Evolutionary conservation across 352 stramenopile genomes (phyloP).

Genomic region (Globisporangium nodosum): DNA sequence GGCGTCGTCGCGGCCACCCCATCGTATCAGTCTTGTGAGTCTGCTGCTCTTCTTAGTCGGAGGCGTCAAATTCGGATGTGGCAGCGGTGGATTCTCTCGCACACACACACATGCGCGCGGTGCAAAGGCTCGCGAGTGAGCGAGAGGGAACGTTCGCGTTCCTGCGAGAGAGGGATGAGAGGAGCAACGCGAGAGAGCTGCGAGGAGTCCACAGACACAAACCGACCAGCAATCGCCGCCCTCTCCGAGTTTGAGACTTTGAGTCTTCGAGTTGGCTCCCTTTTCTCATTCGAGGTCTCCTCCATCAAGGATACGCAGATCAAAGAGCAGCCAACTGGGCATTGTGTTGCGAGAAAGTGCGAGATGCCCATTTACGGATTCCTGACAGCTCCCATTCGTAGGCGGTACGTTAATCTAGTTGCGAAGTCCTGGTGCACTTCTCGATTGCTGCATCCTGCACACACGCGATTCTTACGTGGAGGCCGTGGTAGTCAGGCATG

Average conservation of each 20-base stretch:
- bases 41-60: neutral
- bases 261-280: neutral
- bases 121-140: neutral
- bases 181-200: neutral
- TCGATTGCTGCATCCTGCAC: too few relatives aligned
- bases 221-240: neutral
- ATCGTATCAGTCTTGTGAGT: slow-evolving; percentile 4
- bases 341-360: too few relatives aligned
- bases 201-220: neutral
- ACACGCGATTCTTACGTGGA: too few relatives aligned
- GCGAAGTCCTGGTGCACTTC: too few relatives aligned
- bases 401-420: too few relatives aligned
- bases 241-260: neutral
- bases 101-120: neutral
- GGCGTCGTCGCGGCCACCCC: slow-evolving; percentile 15
- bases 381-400: too few relatives aligned
- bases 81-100: slow-evolving; percentile 3
- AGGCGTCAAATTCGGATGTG: slow-evolving; percentile 12
- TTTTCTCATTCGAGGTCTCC: too few relatives aligned
- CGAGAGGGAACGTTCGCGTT: neutral
- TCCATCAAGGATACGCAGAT: too few relatives aligned
- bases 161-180: neutral
- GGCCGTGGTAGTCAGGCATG: too few relatives aligned
- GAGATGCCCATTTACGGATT: too few relatives aligned
- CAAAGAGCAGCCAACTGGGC: too few relatives aligned